These are phyloP conservation scores for Yamadazyma friedrichii DNA, from an alignment of 1,139 yeast species.

Conservation along the genomic window DNA sequence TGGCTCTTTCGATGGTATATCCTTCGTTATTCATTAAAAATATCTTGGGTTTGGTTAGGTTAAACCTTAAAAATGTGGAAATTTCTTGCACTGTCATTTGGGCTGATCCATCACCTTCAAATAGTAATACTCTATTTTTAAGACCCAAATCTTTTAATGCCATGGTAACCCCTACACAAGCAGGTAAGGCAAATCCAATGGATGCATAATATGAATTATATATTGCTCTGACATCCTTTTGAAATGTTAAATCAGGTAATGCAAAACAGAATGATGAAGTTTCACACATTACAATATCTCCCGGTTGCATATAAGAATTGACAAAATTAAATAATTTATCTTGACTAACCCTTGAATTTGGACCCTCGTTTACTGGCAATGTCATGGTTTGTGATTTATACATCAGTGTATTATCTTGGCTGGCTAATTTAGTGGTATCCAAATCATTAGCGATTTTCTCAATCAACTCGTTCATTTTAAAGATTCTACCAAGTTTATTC, in stretches of 20 bases:
- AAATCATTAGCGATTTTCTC: conserved; percentile 13
- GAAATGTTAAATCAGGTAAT: conserved; percentile 59
- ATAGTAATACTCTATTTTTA: conserved; percentile 58
- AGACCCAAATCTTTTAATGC: conserved; percentile 58
- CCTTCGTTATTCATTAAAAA: conserved; percentile 79
- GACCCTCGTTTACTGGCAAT: background rate
- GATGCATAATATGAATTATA: conserved; percentile 77
- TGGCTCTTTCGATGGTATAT: conserved; percentile 82
- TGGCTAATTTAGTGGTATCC: conserved; percentile 12
- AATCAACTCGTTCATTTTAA: conserved; percentile 23
- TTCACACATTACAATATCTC: conserved; percentile 70
- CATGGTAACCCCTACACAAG: conserved; percentile 73
- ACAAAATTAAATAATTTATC: conserved; percentile 30
- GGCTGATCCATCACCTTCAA: conserved; percentile 91
- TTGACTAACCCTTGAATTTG: conserved; percentile 22
- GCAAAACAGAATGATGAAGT: conserved; percentile 80
- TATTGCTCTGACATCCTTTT: conserved; percentile 48
- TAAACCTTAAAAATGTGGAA: conserved; percentile 61
- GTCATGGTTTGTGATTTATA: conserved; percentile 4
- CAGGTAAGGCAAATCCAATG: conserved; percentile 85
- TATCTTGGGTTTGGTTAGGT: conserved; percentile 48
- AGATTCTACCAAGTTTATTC: conserved; percentile 20
- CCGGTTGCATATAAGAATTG: conserved; percentile 44
- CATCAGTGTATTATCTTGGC: conserved; percentile 15
- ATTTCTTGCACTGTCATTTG: conserved; percentile 88